A percentile compares a stretch with the other conserved stretches of the same genome.
phyloP scores from a whole-genome alignment of 2,329 filamentous ascomycete species.

The Fusarium sambucinum region DNA sequence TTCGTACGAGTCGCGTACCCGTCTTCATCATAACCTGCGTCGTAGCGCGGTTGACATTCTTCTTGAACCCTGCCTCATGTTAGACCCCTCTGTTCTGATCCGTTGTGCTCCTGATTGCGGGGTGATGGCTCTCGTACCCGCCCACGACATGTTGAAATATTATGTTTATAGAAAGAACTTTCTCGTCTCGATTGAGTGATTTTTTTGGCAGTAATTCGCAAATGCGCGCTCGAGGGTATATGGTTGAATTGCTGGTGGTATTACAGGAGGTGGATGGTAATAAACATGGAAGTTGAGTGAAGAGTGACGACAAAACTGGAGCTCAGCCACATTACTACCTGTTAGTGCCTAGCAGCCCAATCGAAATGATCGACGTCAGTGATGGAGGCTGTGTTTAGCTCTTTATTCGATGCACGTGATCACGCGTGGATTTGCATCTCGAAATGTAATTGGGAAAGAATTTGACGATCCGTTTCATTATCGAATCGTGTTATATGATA shows the following conservation, averaged over 20 bases:
- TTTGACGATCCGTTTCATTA: conserved; percentile 17
- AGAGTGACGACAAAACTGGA: conserved; percentile 50
- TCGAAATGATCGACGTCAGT: conserved; percentile 51
- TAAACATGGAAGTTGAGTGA: conserved; percentile 40
- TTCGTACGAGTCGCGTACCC: conserved; percentile 61
- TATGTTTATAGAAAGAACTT: conserved; percentile 13
- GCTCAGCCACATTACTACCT: conserved; percentile 49
- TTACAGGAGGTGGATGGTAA: conserved; percentile 40
- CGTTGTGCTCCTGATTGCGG: conserved; percentile 37
- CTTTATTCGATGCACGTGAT: conserved; percentile 47
- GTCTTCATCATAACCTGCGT: conserved; percentile 99
- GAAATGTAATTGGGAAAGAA: not conserved
- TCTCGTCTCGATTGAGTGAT: conserved; percentile 17
- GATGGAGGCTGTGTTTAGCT: conserved; percentile 40
- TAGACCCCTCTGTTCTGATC: conserved; percentile 47
- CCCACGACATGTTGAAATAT: conserved; percentile 73
- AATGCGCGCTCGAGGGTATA: conserved; percentile 35
- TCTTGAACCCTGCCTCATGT: conserved; percentile 67
- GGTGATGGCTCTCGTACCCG: conserved; percentile 63
- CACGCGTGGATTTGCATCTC: conserved; percentile 32
- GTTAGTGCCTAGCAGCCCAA: conserved; percentile 44
- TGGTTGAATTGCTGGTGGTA: conserved; percentile 32
- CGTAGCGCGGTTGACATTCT: conserved; percentile 97
- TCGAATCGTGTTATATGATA: conserved; percentile 20
- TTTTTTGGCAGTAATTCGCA: conserved; percentile 22